phyloP scores from a whole-genome alignment of 257 asterid genomes.

The Solanum chiquidenum region DNA sequence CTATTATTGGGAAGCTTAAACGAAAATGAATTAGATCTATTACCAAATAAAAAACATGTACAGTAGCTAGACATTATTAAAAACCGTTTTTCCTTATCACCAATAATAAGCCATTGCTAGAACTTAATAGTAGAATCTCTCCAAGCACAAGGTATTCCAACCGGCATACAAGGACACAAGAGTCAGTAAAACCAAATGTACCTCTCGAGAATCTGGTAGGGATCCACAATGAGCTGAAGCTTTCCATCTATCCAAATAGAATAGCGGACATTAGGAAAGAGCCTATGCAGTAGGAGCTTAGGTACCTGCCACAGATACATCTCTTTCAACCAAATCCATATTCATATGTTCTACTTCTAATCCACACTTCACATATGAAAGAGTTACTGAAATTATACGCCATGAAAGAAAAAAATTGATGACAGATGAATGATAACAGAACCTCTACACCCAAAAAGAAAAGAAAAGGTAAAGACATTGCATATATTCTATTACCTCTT shows the following conservation, averaged over 20 bases:
- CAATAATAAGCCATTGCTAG: not conserved
- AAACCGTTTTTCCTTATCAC: not conserved
- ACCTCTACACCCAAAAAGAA: not conserved
- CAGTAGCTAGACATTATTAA: not conserved
- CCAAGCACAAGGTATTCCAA: not conserved
- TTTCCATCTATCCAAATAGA: constrained; percentile 98
- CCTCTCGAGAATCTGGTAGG: constrained; percentile 96
- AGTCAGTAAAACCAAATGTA: constrained; percentile 11
- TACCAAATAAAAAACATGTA: not conserved
- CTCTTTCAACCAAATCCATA: not conserved
- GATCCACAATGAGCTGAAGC: constrained; percentile 89
- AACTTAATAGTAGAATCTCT: not conserved
- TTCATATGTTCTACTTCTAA: not conserved
- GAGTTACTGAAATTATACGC: not conserved
- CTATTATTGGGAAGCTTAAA: not conserved
- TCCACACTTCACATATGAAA: not conserved
- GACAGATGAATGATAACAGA: not conserved
- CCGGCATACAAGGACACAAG: not conserved
- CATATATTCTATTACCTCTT: not conserved
- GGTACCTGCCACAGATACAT: constrained; percentile 58
- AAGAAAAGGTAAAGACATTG: not conserved
- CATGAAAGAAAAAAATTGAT: not conserved
- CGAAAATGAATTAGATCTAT: not conserved
- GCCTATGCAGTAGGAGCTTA: constrained; percentile 85
- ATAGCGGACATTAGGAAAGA: constrained; percentile 76